Evolutionary conservation across 306 rosid genomes (phyloP), one percentile per base, ranked within the genome.

Genomic region (Fragaria ananassa): DNA sequence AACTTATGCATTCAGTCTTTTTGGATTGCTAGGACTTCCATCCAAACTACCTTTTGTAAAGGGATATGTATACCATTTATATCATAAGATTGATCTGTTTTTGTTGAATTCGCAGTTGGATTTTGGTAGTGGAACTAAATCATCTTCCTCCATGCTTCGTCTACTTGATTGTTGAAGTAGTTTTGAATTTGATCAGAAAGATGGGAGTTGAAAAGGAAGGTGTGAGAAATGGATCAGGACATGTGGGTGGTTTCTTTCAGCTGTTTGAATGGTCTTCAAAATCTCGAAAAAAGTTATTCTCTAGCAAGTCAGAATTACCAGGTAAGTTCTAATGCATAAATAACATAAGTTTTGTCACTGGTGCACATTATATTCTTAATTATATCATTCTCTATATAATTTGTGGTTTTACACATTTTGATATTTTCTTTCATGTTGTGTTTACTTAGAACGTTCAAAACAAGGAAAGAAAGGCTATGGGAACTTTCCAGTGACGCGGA

Each of bases 241-340:
- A 91, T 71, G 93, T 79, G 46, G 96, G 98, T 61, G 88, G 96
- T 44, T 90, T 95, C 77, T 88, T 95, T 71, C 96, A 95, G 49
- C 82, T 95, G 83, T 95, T 95, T 75, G 97, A 95, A 79, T 95
- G 98, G 97, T 90, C 79, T 56, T 80, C 97, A 45, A 95, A 95
- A 82, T 89, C 97, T 12, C 89, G 96, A 8, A 95, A 95, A 84
- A 95, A 89, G 72, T 81, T 95, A 66, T 95, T 95, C 82, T 78
- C 97, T 10, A 77, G 85, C 79, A 90, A 90, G 77, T 79, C 86
- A 46, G 97, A 87, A 49, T 72, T 74, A 70, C 87, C 88, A 79
- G 97, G 97, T 95, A 84, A 58, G 41, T 44, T 63, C 4, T 54
- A 12, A 65, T 51, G 65, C 21, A 53, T 65, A 35, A 17, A 57